phyloP scores from a whole-genome alignment of 73 alveolate species.

The Durusdinium trenchii region DNA sequence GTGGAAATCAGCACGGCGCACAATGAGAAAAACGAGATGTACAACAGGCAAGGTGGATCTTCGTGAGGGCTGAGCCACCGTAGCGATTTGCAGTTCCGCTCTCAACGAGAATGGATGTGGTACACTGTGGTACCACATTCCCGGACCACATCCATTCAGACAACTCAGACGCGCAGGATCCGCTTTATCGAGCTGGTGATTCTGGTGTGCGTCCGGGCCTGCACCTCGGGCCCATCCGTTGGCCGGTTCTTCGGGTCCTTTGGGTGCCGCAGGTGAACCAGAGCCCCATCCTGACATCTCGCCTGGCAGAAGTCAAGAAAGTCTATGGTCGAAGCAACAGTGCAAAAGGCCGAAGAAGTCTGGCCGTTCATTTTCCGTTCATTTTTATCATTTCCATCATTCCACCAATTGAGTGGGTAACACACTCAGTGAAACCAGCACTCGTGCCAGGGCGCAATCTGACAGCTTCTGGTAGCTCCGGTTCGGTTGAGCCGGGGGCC shows the following conservation, averaged over 20 bases:
- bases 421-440: background rate
- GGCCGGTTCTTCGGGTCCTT: background rate
- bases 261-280: conserved; percentile 61
- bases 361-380: background rate
- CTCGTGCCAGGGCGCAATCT: background rate
- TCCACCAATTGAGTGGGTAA: background rate
- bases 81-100: background rate
- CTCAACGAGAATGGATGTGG: too few relatives aligned
- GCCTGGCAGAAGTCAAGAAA: conserved; percentile 50
- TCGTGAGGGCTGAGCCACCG: background rate
- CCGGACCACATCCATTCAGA: background rate
- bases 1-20: conserved; percentile 47
- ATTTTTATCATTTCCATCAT: background rate
- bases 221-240: background rate
- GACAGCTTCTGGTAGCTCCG: background rate
- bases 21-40: background rate
- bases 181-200: conserved; percentile 51
- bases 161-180: background rate
- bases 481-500: background rate
- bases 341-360: background rate
- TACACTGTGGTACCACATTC: background rate
- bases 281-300: conserved; percentile 54
- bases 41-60: background rate
- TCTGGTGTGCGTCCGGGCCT: conserved; percentile 55
- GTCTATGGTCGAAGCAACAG: conserved; percentile 21